phyloP scores from a whole-genome alignment of 2,329 filamentous ascomycete genomes.

The Colletotrichum orbiculare region DNA sequence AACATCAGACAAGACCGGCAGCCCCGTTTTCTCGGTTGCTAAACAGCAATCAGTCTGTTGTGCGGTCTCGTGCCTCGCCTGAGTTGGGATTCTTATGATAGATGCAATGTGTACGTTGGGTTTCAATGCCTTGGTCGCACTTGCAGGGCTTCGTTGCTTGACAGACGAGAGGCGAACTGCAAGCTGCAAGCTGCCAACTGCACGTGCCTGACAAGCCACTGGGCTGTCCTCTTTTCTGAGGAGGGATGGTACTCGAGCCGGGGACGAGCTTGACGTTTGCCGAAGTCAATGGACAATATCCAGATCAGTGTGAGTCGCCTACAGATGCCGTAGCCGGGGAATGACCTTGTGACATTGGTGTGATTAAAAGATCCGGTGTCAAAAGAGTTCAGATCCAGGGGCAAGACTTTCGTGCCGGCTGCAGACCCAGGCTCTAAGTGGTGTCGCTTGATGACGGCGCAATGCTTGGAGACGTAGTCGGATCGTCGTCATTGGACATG shows the following conservation, averaged over 20 bases:
- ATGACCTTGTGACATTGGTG: not conserved
- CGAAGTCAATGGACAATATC: constrained; percentile 7
- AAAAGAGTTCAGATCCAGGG: constrained; percentile 8
- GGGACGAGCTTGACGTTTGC: constrained; percentile 9
- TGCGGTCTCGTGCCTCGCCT: constrained; percentile 6
- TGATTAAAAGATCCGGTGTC: not conserved
- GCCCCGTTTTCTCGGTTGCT: constrained; percentile 6
- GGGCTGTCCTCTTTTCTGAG: not conserved
- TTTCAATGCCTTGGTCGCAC: constrained; percentile 12
- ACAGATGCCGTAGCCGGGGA: constrained; percentile 6
- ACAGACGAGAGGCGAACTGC: constrained; percentile 24
- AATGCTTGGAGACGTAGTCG: not conserved
- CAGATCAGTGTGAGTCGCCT: constrained; percentile 10
- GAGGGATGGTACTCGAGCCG: not conserved
- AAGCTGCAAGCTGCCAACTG: constrained; percentile 6
- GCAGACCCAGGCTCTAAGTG: constrained; percentile 21
- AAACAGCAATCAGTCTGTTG: constrained; percentile 23
- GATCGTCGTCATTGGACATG: not conserved
- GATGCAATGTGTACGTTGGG: constrained; percentile 14
- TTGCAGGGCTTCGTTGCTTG: constrained; percentile 6
- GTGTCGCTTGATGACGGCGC: constrained; percentile 1
- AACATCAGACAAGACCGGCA: constrained; percentile 18
- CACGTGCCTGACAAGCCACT: constrained; percentile 10
- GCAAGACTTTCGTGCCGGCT: constrained; percentile 1
- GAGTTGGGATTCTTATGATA: not conserved